Evolutionary conservation across 495 filamentous ascomycete genomes (phyloP).

Genomic region (Clavariopsis aquatica): DNA sequence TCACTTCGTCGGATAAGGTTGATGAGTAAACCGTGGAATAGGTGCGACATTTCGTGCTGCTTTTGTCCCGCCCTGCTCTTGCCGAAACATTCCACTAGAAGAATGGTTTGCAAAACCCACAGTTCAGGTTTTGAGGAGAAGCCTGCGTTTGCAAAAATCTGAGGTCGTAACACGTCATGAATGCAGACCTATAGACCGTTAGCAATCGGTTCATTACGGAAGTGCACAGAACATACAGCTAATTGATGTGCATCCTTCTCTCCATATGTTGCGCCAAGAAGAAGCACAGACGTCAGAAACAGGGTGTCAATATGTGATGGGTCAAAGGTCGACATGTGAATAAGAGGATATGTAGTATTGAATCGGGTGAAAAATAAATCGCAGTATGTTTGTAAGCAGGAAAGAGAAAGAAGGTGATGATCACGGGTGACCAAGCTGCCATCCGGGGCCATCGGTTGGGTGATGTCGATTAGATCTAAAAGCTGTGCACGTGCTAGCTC

Average conservation of each 20-base stretch:
- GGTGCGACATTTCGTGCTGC: constrained; percentile 57
- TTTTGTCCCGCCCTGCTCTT: constrained; percentile 58
- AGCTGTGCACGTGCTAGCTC: constrained; percentile 48
- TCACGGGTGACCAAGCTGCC: constrained; percentile 47
- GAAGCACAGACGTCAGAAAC: constrained; percentile 53
- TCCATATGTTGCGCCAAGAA: constrained; percentile 58
- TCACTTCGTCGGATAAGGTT: constrained; percentile 59
- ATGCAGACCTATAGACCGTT: constrained; percentile 29
- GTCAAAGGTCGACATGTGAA: constrained; percentile 56
- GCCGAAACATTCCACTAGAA: constrained; percentile 62
- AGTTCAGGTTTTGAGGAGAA: constrained; percentile 32
- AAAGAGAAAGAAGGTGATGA: constrained; percentile 52
- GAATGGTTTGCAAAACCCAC: constrained; percentile 53
- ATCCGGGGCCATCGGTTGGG: constrained; percentile 48
- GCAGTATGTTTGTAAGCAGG: constrained; percentile 53
- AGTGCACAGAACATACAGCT: constrained; percentile 49
- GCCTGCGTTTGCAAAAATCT: constrained; percentile 35
- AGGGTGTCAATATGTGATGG: constrained; percentile 51
- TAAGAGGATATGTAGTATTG: constrained; percentile 57
- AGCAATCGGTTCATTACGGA: constrained; percentile 12
- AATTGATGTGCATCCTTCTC: constrained; percentile 57
- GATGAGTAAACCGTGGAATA: constrained; percentile 61
- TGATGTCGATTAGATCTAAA: constrained; percentile 49
- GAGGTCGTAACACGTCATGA: constrained; percentile 35
- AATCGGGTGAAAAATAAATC: constrained; percentile 59